Conservation (phyloP, 129 eudicot genomes). For the Flaveria robusta region DNA sequence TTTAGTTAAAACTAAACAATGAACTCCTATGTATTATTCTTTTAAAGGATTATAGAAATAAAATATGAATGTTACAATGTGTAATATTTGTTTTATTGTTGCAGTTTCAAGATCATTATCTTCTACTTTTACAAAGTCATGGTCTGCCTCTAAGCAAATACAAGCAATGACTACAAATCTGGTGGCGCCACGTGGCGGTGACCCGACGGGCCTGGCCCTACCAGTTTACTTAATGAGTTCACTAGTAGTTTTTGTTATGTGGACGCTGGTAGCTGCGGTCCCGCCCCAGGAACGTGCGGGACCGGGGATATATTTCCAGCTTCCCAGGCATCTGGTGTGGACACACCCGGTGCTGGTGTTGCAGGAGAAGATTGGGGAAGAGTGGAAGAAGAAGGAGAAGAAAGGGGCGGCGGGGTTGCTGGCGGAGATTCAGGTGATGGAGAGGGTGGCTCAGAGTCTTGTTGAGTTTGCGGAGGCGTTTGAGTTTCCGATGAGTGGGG, state of each 20-base stretch:
- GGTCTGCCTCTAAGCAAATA: constrained; percentile 85
- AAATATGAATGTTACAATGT: not conserved
- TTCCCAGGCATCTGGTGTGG: constrained; percentile 63
- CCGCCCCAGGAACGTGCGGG: constrained; percentile 80
- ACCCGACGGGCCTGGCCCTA: constrained; percentile 58
- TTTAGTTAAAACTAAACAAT: too few relatives aligned
- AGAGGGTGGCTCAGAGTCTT: constrained; percentile 51
- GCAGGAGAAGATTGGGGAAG: constrained; percentile 86
- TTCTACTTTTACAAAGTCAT: constrained; percentile 54
- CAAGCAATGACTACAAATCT: constrained; percentile 73
- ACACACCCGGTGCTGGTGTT: constrained; percentile 56
- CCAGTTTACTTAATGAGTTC: constrained; percentile 74
- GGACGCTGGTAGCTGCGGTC: constrained; percentile 75
- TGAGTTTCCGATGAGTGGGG: constrained; percentile 67
- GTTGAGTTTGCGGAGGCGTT: constrained; percentile 61
- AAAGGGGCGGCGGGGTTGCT: constrained; percentile 63
- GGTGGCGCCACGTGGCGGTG: constrained; percentile 78
- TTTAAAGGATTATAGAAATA: not conserved
- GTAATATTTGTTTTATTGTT: not conserved
- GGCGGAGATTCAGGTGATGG: constrained; percentile 73
- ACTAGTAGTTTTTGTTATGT: constrained; percentile 67
- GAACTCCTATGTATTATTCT: too few relatives aligned
- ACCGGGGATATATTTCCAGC: constrained; percentile 46
- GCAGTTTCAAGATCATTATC: constrained; percentile 45
- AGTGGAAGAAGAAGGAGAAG: constrained; percentile 80